These are phyloP conservation scores for Tuber magnatum DNA, from an alignment of 495 filamentous ascomycete genomes.

Conservation along the genomic window DNA sequence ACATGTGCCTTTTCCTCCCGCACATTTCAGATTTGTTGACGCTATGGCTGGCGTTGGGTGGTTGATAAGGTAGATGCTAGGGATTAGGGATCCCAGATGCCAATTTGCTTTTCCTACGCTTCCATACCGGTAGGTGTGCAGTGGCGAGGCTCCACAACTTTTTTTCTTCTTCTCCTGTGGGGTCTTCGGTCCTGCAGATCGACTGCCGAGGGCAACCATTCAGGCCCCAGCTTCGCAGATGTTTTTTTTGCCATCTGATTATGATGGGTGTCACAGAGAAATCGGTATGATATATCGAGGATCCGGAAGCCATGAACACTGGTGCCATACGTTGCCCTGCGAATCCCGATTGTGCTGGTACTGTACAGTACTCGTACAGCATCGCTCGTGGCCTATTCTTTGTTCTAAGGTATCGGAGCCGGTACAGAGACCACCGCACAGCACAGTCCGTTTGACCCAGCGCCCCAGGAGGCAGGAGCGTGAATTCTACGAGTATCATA, in stretches of 20 bases:
- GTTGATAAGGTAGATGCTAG: neutral
- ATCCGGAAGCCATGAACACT: neutral
- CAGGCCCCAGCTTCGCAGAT: neutral
- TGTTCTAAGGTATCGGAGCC: neutral
- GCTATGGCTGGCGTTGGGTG: neutral
- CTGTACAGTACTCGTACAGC: no score
- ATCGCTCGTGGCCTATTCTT: neutral
- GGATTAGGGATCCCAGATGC: neutral
- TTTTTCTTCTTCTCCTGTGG: neutral
- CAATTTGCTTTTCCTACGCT: neutral
- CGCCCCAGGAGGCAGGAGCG: neutral
- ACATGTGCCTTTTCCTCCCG: neutral
- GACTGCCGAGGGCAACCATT: neutral
- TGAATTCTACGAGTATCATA: neutral
- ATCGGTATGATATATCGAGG: neutral
- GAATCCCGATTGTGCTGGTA: no score
- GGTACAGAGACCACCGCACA: neutral
- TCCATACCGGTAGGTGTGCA: neutral
- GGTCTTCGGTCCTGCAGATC: neutral
- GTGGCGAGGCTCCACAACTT: neutral
- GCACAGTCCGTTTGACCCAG: neutral
- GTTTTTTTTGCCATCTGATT: neutral
- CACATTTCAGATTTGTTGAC: neutral
- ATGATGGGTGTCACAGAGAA: neutral
- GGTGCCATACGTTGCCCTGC: no score